Base-by-base conservation (phyloP, 371 early-diverging fungal species). In the Actinomortierella ambigua region DNA sequence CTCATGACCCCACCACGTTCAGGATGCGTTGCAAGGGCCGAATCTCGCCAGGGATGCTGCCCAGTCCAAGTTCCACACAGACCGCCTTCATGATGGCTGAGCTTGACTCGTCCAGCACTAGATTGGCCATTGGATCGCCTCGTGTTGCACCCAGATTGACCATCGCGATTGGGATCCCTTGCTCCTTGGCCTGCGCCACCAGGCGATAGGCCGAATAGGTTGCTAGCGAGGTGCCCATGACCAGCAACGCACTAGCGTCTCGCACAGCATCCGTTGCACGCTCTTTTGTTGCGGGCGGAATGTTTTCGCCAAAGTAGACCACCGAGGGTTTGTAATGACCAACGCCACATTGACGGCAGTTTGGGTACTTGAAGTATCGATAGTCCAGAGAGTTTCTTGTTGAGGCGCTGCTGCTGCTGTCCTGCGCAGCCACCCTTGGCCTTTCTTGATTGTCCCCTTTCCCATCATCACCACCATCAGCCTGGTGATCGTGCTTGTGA, bases 281-380 rank as follows among this genome's bases (percentile, higher is more conserved):
- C 13, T 78, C 64, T 22, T 88, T 85, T 17, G 86, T 79, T 0
- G 54, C 28, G 4, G 52, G 56, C 0, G 79, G 76, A 34, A 97
- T 90, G 63, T 92, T 95, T 55, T 95, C 96, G 18, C 95, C 94
- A 81, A 95, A 95, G 63, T 95, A 95, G 14, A 95, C 88, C 4
- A 95, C 93, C 4, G 81, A 83, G 14, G 89, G 90, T 66, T 90
- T 91, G 65, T 85, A 85, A n/a, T 82, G 61, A 39, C 83, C 81
- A 0, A 73, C 68, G 18, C 77, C 66, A 63, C 97, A 97, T 6
- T 59, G 47, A 3, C 49, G 53, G 62, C 97, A 97, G 2, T 75
- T 70, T 6, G 95, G 93, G 27, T 93, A 91, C 39, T 80, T 66
- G 59, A 95, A 95, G 26, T 80, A 62, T 24, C 77, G 75, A 66